Conservation (phyloP, 139 green algal genomes). For the Volvox africanus region DNA sequence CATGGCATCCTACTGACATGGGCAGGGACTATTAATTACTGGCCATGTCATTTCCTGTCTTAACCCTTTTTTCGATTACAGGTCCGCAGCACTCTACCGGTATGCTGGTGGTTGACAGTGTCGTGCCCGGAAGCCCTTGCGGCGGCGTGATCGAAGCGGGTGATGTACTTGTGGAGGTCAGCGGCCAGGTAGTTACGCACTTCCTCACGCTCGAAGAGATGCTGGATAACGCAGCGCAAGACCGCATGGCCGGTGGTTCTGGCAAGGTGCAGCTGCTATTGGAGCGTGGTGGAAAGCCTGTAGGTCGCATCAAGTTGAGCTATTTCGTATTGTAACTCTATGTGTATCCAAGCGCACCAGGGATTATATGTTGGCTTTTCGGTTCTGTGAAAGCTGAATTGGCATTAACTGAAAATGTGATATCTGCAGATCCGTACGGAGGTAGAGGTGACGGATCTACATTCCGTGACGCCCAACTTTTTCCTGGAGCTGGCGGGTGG, state of each 20-base stretch:
- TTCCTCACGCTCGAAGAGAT: conserved; percentile 88
- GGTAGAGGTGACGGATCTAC: conserved; percentile 81
- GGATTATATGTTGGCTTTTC: too few species aligned
- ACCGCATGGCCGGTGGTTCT: background rate
- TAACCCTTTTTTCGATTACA: background rate
- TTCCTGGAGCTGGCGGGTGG: conserved; percentile 89
- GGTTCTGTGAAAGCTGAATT: too few species aligned
- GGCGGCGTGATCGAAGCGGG: conserved; percentile 85
- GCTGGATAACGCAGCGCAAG: conserved; percentile 78
- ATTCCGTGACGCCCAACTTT: conserved; percentile 79
- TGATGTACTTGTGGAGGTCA: conserved; percentile 85
- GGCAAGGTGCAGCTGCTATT: conserved; percentile 68
- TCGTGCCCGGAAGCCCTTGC: conserved; percentile 83
- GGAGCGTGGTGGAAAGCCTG: conserved; percentile 71
- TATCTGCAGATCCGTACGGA: conserved; percentile 32
- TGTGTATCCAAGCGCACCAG: too few species aligned
- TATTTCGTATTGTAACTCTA: too few species aligned
- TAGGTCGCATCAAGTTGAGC: conserved; percentile 30
- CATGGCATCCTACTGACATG: too few species aligned
- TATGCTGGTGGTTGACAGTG: conserved; percentile 92
- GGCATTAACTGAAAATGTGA: background rate
- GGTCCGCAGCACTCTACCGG: conserved; percentile 66
- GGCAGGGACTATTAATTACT: too few species aligned
- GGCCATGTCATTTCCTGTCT: too few species aligned
- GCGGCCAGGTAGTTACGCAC: conserved; percentile 77